Base-by-base conservation (phyloP, 2,329 filamentous ascomycete species). In the Cytospora mali region DNA sequence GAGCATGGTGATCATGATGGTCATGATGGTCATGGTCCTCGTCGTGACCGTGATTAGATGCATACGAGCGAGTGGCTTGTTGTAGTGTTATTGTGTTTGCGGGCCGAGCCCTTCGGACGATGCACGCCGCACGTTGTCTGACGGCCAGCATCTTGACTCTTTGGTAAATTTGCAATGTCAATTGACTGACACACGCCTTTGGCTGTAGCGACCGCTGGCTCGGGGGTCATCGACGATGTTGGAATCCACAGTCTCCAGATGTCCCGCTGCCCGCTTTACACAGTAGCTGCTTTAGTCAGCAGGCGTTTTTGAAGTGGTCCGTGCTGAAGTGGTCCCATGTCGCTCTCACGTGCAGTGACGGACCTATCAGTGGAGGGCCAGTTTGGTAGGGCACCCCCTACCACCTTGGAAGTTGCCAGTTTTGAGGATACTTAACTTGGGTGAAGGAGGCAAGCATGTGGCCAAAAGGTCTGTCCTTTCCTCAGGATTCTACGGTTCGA, bases 21-120 rank as follows among this genome's bases (percentile, higher is more conserved):
- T 80, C 78, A 62, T 70, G 72, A 68, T 80, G 76, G 64, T 73
- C 77, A 69, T 84, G 81, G 67, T 81, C 79, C 71, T 39, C 77
- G 62, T 70, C 72, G 68, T 80, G 76, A 64, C 74, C 77, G 69
- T 84, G 81, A 67, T 81, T 79, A 71, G 83, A 86, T 68, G 82
- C 83, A 72, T 86, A 85, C 64, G 76, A 77, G 70, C 83, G 80
- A 67, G 77, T 71, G 65, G 61, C 57, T 39, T 55, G 61, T 21
- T 73, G 75, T 57, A 71, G 68, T 35, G 66, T 21, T 14, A 49
- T n/a, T 11, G 33, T 23, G 27, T 52, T 62, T 46, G 72, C 68
- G 9, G 73, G 72, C 62, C 73, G 73, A 51, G 74, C 67, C 66
- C 72, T 75, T 64, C 77, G 76, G 64, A 74, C 77, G 66, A 74